Base-by-base conservation (phyloP, 805 yeast genomes). In the Yueomyces sp. region DNA sequence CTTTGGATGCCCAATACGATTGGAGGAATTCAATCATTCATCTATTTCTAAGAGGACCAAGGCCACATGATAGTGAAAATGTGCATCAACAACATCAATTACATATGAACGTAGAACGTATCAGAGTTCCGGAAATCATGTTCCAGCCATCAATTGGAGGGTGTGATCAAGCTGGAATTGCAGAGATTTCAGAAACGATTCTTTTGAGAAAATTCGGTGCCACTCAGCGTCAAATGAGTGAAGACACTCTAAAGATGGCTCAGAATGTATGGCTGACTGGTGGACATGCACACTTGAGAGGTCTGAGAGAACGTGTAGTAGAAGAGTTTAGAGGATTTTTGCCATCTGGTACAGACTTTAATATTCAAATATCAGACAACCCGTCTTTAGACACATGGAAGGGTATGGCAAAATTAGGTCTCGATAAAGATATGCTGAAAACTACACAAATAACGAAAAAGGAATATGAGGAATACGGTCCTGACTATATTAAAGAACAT, bases 91-190 rank as follows among this genome's bases (percentile, higher is more conserved):
- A 80, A 48, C 94, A 88, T 62, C 97, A 92, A 64, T 69, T 94
- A 44, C 95, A 88, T 65, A 53, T 92, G 39, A 94, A 90, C 59
- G 72, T 90, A 38, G 99, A 92, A 64, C 72, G 98, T 46, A 81
- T 90, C 30, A 73, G 94, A 45, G 85, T 90, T 2, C 96, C 97
- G 0, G 99, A 92, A 62, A 80, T 88, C 2, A 57, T 87, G 40
- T 87, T 92, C 62, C 92, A 90, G 59, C 98, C 99, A 5, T 74
- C 81, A 6, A 86, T 92, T 48, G 95, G 94, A 0, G 98, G 98
- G 27, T 68, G 87, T 27, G 98, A 92, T 61, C 97, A 88, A 64
- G 95, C 96, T 0, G 97, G 97, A 29, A 70, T 92, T n/a, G 58
- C 74, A 28, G 97, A 92, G 61, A 64, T 87, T 37, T 70, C 79